Evolutionary conservation across 805 yeast species (phyloP), one percentile per base, ranked within the genome.

Genomic region (Schwanniomyces pseudopolymorphus): DNA sequence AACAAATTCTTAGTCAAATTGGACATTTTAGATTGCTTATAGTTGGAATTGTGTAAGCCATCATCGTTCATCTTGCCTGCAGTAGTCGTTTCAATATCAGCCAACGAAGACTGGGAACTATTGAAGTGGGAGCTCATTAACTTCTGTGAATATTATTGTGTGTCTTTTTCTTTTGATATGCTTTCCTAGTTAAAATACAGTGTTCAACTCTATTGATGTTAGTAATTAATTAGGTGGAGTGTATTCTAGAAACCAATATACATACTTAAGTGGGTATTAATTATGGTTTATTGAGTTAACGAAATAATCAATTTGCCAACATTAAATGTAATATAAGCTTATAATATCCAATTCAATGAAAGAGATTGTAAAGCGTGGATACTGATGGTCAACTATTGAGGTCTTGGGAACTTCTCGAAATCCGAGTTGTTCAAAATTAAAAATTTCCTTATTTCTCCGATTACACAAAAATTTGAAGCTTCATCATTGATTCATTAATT

Each of bases 1-100:
- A 65, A 51, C 43, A 65, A 52, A 45, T 57, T 65, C 41, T 54
- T 62, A 33, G 70, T 65, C 44, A 65, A 54, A 51, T 65, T 65
- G 28, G 70, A 64, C 31, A 64, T 48, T 33, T 46, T 48, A 8
- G 53, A n/a, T 26, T 46, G 48, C 28, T 38, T 43, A 16, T 50
- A 31, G 8, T 17, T 38, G 13, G 42, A n/a, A 26, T 27, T 31
- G 38, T 28, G 37, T 16, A 20, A 24, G 25, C 37, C 19, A 8
- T 24, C 43, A 14, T 39, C 43, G 8, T 39, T 39, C 5, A n/a
- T 24, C 20, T 22, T 38, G 24, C 24, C 24, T 8, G 13, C 24
- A n/a, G 40, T 22, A 16, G 28, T 5, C 28, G 40, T 38, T n/a
- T 19, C 20, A 20, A 36, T 25, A 19, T 21, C 25, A 13, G 16